Conservation (phyloP, 1,139 yeast species). For the Diutina catenulata region DNA sequence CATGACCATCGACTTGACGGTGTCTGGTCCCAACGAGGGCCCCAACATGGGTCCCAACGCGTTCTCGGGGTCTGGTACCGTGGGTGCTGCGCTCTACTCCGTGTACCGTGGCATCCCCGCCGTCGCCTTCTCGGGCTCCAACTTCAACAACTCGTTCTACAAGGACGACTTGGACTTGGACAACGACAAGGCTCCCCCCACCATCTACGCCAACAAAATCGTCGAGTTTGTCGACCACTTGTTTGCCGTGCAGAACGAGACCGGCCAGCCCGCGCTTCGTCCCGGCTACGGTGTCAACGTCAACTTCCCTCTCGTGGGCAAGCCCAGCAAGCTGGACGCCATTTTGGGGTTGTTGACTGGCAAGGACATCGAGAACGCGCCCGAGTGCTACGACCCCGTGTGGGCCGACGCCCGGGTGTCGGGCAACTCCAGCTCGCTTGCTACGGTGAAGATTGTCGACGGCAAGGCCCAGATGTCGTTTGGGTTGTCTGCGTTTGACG, state of each 20-base stretch:
- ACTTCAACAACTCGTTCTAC: conserved; percentile 30
- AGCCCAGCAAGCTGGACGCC: no score
- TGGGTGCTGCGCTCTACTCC: conserved; percentile 33
- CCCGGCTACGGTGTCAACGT: conserved; percentile 34
- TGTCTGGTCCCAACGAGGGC: conserved; percentile 38
- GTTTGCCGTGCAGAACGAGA: conserved; percentile 20
- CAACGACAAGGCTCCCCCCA: conserved; percentile 16
- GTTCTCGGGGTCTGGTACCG: conserved; percentile 33
- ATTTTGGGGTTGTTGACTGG: no score
- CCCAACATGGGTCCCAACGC: conserved; percentile 27
- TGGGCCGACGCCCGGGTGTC: conserved; percentile 28
- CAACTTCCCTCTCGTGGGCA: conserved; percentile 34
- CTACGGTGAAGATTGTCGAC: conserved; percentile 20
- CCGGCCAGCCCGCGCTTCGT: conserved; percentile 24
- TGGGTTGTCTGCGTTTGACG: conserved; percentile 8
- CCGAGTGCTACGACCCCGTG: conserved; percentile 23
- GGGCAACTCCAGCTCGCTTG: conserved; percentile 22
- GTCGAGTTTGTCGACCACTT: conserved; percentile 26
- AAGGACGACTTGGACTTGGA: conserved; percentile 13
- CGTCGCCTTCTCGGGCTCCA: conserved; percentile 34
- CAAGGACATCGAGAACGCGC: conserved; percentile 10
- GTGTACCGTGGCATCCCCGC: conserved; percentile 32
- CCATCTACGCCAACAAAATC: conserved; percentile 28
- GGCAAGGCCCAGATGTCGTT: conserved; percentile 16
- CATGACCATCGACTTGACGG: conserved; percentile 28